Base-by-base conservation (phyloP, 768 basidiomycete species). In the Russula lepida region DNA sequence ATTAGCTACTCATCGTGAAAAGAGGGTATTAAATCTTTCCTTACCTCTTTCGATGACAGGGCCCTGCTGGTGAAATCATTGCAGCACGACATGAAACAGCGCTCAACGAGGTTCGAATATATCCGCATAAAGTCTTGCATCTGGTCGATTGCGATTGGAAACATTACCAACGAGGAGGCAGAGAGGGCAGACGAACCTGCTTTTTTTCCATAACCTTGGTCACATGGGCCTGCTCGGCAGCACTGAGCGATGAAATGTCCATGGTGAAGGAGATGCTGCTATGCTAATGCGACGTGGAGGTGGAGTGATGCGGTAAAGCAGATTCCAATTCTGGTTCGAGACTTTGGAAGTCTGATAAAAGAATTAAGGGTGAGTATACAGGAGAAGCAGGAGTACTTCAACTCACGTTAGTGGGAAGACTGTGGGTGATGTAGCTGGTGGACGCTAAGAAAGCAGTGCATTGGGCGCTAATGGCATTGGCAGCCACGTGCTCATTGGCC, bases 61-160 rank as follows among this genome's bases (percentile, higher is more conserved):
- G 93, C 85, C 75, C 93, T 97, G 79, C 88, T 90, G 27, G 95
- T 98, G 69, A 99, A 98, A 72, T 99, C 95, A 72, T 95, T 95
- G 69, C 88, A 88, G 72, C 95, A 99, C 15, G 90, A 79, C 68
- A 79, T 92, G 81, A 99, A 99, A 74, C 95, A 99, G 68, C 91
- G 86, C 72, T 98, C 95, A 33, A 95, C 93, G 58, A 99, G 82
- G 70, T 85, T 88, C 25, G 92, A 89, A 75, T 99, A 98, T 75
- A 98, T 86, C 70, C 81, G 82, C 79, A 99, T 79, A 70, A 99
- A 98, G 78, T 98, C 95, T 80, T 95, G 92, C 94, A 99, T 95
- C 95, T 98, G 71, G 25, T 60, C 44, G 58, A 23, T 47, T 44
- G 33, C 43, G 48, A 46, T 64, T 44, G 63, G 28, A 57, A 46